phyloP scores from a whole-genome alignment of 345 rosid species.

The Bretschneidera sinensis region DNA sequence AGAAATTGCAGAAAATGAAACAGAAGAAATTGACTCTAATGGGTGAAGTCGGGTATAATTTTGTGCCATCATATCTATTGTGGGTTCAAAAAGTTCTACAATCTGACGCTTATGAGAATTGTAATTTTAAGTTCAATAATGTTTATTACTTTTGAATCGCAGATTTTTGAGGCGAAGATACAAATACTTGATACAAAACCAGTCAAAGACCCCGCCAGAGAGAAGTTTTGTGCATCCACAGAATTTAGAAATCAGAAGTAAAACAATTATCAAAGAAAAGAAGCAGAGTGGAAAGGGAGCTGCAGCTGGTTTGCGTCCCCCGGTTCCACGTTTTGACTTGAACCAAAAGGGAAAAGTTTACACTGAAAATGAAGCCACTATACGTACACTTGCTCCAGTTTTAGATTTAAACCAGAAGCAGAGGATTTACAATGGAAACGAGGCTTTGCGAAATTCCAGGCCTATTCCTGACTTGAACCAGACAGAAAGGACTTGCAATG shows the following conservation, averaged over 20 bases:
- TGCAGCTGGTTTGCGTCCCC: constrained; percentile 15
- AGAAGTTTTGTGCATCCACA: constrained; percentile 14
- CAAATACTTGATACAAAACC: constrained; percentile 47
- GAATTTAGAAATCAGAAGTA: constrained; percentile 19
- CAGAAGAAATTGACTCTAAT: constrained; percentile 38
- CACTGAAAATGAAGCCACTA: constrained; percentile 25
- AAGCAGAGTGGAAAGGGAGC: constrained; percentile 26
- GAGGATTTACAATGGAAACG: constrained; percentile 26
- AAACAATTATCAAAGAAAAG: constrained; percentile 25
- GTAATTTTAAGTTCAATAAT: too few relatives aligned
- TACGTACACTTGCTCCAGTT: constrained; percentile 5
- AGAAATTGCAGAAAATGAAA: constrained; percentile 54
- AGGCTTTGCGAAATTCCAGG: constrained; percentile 9
- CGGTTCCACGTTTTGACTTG: constrained; percentile 21
- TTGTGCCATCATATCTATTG: constrained; percentile 1
- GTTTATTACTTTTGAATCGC: background rate
- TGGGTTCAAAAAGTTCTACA: background rate
- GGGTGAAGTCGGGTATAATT: constrained; percentile 73
- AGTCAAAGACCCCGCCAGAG: constrained; percentile 16
- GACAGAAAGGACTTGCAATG: constrained; percentile 28
- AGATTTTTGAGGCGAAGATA: constrained; percentile 72
- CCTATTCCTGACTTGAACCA: constrained; percentile 38
- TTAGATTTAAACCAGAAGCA: constrained; percentile 37
- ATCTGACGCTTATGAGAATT: background rate
- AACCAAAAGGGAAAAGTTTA: constrained; percentile 27